Conservation (phyloP, 2,329 filamentous ascomycete species). For the Paecilomyces niveus region DNA sequence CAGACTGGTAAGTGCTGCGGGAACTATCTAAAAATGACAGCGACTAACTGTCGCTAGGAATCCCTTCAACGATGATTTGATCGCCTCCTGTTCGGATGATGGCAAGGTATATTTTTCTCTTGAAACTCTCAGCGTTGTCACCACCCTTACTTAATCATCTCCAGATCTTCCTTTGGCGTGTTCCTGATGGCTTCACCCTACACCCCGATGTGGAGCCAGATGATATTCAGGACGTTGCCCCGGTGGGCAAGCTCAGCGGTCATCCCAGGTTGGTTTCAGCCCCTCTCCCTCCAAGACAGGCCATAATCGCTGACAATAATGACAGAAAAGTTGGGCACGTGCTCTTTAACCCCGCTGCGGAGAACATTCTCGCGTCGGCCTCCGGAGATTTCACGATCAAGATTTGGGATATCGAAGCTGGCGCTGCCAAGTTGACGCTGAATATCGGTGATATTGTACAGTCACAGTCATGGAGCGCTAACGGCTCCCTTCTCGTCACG, state of each 20-base stretch:
- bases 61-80: slow-evolving; percentile 88
- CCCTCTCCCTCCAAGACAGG: slow-evolving; percentile 1
- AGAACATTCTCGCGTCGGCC: slow-evolving; percentile 89
- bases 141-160: slow-evolving; percentile 10
- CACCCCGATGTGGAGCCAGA: slow-evolving; percentile 69
- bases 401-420: slow-evolving; percentile 85
- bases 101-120: slow-evolving; percentile 60
- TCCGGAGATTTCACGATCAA: slow-evolving; percentile 94
- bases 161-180: slow-evolving; percentile 87
- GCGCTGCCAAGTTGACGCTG: slow-evolving; percentile 65
- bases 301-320: slow-evolving; percentile 13
- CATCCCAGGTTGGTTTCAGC: slow-evolving; percentile 64
- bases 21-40: background rate
- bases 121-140: background rate
- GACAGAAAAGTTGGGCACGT: slow-evolving; percentile 93
- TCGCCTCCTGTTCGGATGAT: slow-evolving; percentile 93
- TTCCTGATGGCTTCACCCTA: slow-evolving; percentile 79
- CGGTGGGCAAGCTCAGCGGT: slow-evolving; percentile 72
- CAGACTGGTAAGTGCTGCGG: slow-evolving; percentile 68
- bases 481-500: slow-evolving; percentile 77
- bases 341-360: slow-evolving; percentile 92
- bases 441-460: slow-evolving; percentile 90
- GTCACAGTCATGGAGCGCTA: slow-evolving; percentile 90
- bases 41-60: slow-evolving; percentile 52
- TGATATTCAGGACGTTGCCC: slow-evolving; percentile 72